Evolutionary conservation across 176 grass and related monocot species (phyloP), one percentile per base, ranked within the genome.

Genomic region (Oryza glaberrima): DNA sequence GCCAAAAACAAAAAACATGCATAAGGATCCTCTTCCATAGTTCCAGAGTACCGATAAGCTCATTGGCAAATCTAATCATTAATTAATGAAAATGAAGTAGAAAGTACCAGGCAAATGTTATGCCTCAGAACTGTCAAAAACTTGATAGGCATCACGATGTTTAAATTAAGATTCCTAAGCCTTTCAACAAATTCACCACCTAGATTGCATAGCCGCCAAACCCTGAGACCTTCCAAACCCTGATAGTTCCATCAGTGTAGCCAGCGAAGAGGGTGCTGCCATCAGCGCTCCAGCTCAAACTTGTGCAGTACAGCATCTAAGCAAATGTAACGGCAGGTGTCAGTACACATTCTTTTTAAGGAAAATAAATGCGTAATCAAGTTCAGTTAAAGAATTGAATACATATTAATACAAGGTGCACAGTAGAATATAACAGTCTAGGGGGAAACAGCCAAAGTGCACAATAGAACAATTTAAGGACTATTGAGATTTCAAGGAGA

Each of bases 261-360:
- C 85, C 84, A 23, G 88, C 73, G 52, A 83, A 90, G 10, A 92
- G 81, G 4, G 87, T 92, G 72, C 82, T 92, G 63, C 87, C 90
- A 4, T 92, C 90, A 0, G 86, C 75, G 35, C 90, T 92, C 93
- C 93, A 94, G 88, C 85, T 92, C 88, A 94, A 86, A 69, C 90
- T 90, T 69, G 93, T 74, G 85, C 93, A 92, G 88, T 94, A 84
- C 35, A 90, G 78, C 66, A 92, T 82, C 90, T 94, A 35, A 43
- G 78, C 3, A 80, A 30, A 35, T 11, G 20, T 11, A 80, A 1
- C 41, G 76, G 3, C 11, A 61, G 3, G 11, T 71, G 70, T 84
- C 11, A 83, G n/a, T 49, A 79, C 1, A 23, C 2, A 43, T 38
- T 38, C 4, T 38, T 38, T 5, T 5, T 3, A 65, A 19, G 13